These are phyloP conservation scores for Termitomyces sp. DNA, from an alignment of 1,284 basidiomycete species.

Conservation along the genomic window DNA sequence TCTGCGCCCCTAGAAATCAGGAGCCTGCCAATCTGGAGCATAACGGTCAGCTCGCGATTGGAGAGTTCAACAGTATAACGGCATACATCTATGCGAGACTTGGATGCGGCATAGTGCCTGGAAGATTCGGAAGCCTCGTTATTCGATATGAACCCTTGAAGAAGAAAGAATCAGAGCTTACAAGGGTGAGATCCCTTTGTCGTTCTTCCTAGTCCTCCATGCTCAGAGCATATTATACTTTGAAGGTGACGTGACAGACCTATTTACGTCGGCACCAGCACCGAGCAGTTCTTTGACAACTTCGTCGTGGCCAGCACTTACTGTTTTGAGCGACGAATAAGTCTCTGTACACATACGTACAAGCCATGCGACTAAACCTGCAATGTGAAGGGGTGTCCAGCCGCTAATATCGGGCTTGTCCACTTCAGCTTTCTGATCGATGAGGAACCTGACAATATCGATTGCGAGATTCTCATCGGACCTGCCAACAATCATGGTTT, in stretches of 20 bases:
- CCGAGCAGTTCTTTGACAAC: slow-evolving; percentile 78
- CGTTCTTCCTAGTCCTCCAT: slow-evolving; percentile 50
- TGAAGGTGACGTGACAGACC: slow-evolving; percentile 26
- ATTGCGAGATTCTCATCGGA: slow-evolving; percentile 22
- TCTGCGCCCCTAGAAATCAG: slow-evolving; percentile 85
- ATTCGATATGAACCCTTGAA: slow-evolving; percentile 10
- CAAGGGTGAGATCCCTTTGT: slow-evolving; percentile 86
- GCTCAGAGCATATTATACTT: slow-evolving; percentile 18
- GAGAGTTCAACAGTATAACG: slow-evolving; percentile 24
- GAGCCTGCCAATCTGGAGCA: slow-evolving; percentile 74
- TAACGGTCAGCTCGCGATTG: slow-evolving; percentile 24
- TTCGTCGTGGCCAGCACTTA: slow-evolving; percentile 76
- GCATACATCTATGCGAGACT: slow-evolving; percentile 79
- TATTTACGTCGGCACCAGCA: slow-evolving; percentile 80
- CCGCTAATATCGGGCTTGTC: slow-evolving; percentile 70
- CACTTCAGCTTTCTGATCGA: slow-evolving; percentile 70
- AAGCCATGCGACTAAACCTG: slow-evolving; percentile 44
- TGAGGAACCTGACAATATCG: slow-evolving; percentile 67
- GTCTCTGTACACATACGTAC: neutral
- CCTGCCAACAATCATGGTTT: neutral
- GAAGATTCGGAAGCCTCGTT: slow-evolving; percentile 12
- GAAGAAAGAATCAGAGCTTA: slow-evolving; percentile 37
- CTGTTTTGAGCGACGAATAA: slow-evolving; percentile 33
- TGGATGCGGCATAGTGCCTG: slow-evolving; percentile 94
- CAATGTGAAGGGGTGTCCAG: slow-evolving; percentile 87